Conservation (phyloP, 2,329 filamentous ascomycete genomes). For the Apiospora malaysiana region DNA sequence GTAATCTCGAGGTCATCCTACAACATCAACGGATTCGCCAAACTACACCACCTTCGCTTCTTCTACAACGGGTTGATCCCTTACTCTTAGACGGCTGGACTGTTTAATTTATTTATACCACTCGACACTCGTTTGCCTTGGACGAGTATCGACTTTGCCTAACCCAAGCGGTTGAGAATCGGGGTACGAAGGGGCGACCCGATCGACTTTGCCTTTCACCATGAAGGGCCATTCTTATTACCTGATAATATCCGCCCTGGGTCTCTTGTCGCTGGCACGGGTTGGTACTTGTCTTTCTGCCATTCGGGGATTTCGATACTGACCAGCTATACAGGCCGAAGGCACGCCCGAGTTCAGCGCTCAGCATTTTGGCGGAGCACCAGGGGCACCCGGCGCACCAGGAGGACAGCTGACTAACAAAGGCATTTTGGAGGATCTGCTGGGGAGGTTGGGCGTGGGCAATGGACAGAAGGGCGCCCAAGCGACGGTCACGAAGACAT, state of each 20-base stretch:
- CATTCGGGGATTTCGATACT: constrained; percentile 18
- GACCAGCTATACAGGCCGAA: constrained; percentile 28
- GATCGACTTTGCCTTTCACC: constrained; percentile 18
- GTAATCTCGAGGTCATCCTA: constrained; percentile 21
- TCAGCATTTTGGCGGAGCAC: constrained; percentile 28
- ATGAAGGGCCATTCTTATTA: constrained; percentile 23
- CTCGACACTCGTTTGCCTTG: constrained; percentile 22
- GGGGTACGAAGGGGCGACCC: constrained; percentile 18
- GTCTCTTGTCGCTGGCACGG: constrained; percentile 33
- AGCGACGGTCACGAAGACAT: constrained; percentile 21
- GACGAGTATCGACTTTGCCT: constrained; percentile 8
- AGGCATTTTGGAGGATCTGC: constrained; percentile 2
- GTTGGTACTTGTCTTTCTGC: constrained; percentile 26
- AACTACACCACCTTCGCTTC: constrained; percentile 28
- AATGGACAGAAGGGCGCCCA: constrained; percentile 27
- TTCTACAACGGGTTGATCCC: constrained; percentile 31
- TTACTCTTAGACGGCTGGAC: constrained; percentile 35
- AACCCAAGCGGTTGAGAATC: constrained; percentile 12
- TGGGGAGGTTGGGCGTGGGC: constrained; percentile 24
- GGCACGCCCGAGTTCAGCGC: constrained; percentile 30
- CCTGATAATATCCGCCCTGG: constrained; percentile 29
- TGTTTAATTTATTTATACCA: constrained; percentile 27
- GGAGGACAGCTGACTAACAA: constrained; percentile 6
- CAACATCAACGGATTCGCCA: constrained; percentile 12
- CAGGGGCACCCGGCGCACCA: constrained; percentile 33